Base-by-base conservation (phyloP, 73 alveolate species). In the Paraurostyla sp. region DNA sequence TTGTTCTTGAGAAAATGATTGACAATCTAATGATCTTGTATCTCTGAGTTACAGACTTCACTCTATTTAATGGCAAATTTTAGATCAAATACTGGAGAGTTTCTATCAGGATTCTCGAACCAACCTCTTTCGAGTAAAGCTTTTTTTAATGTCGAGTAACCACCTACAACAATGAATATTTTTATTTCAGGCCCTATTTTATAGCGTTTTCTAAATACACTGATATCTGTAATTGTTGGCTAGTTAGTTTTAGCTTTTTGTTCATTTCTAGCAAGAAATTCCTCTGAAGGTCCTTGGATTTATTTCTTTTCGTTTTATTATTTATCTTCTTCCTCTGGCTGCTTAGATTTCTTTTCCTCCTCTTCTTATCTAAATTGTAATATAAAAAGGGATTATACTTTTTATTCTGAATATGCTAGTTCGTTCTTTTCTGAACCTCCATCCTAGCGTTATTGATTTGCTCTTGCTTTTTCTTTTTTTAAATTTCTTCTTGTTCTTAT, bases 81-180 rank as follows among this genome's bases (percentile, higher is more conserved):
- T 35, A 92, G 93, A 87, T 96, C 98, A 87, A 95, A 98, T 49
- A 97, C 92, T 25, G 98, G 97, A 46, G 97, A 87, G 18, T 93
- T 87, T 25, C 60, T 51, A 75, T 98, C 99, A 40, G 96, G 95
- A 83, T 93, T 95, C 88, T 95, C 99, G 27, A 88, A 91, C 99
- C 99, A 98, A 27, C 99, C 99, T 91, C 99, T 86, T 54, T 95
- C 89, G 16, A 58, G 36, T 50, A 98, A 83, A 0, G 99, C 97
- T 81, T 93, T 87, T 38, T 80, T 80, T 38, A 98, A 73, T 54
- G 97, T 96, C 1, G 93, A 89, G 88, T 94, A 96, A 15, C 98
- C 99, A 18, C 98, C 98, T 22, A 90, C 73, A 15, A 97, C 92
- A 25, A 95, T 76, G 85, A 93, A 98, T 38, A 95, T 91, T 78